phyloP scores from a whole-genome alignment of 257 asterid species.

The Rubia yunnanensis region DNA sequence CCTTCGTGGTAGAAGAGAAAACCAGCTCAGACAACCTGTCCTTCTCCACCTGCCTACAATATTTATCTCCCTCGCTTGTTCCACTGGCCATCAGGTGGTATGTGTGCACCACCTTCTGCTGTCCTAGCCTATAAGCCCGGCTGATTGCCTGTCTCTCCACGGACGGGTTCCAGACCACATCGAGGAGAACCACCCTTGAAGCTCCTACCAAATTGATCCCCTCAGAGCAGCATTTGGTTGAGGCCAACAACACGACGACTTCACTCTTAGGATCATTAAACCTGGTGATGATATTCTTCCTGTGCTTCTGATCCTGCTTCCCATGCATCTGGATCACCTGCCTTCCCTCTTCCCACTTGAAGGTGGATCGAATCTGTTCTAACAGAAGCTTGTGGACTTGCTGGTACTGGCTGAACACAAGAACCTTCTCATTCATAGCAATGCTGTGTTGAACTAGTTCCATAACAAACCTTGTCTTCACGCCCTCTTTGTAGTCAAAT shows the following conservation, averaged over 20 bases:
- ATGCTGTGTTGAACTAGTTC: conserved; percentile 39
- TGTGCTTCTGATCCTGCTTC: conserved; percentile 16
- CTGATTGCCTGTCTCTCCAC: conserved; percentile 68
- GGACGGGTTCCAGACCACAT: conserved; percentile 75
- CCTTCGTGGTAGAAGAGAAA: conserved; percentile 24
- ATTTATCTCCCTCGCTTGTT: conserved; percentile 43
- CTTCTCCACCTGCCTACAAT: conserved; percentile 33
- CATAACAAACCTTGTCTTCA: conserved; percentile 43
- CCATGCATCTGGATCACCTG: conserved; percentile 62
- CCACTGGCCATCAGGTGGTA: conserved; percentile 45
- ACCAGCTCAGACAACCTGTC: conserved; percentile 45
- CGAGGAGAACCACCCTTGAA: conserved; percentile 70
- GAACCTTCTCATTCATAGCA: conserved; percentile 35
- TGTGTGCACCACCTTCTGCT: conserved; percentile 53
- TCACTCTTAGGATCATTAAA: conserved; percentile 34
- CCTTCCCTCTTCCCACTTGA: conserved; percentile 50
- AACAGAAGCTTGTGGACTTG: conserved; percentile 37
- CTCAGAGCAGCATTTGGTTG: conserved; percentile 61
- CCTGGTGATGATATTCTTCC: conserved; percentile 33
- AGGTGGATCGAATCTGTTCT: conserved; percentile 26
- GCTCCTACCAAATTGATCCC: conserved; percentile 82
- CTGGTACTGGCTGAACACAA: conserved; percentile 48
- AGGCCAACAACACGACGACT: conserved; percentile 59
- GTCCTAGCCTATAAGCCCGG: conserved; percentile 78
- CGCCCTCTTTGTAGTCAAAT: conserved; percentile 36